Evolutionary conservation across 352 stramenopile genomes (phyloP), one percentile per base, ranked within the genome.

Genomic region (Phytophthora crassamura): DNA sequence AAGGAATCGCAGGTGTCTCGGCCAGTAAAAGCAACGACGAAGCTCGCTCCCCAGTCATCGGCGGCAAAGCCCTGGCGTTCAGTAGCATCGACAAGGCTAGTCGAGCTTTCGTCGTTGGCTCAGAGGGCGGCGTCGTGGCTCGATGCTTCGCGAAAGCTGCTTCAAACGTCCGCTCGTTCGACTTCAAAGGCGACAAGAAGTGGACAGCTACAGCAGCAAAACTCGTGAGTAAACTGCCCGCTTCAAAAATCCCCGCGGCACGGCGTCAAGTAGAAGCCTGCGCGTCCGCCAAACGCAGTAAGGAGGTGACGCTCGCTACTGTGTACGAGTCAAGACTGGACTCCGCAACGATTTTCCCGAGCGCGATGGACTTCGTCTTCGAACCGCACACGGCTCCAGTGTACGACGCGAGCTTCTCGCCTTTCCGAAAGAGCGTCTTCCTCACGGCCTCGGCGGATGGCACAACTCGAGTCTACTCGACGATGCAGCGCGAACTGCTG

Each of bases 401-500:
- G 22, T 91, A 93, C 65, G 85, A 83, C 46, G 70, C 89, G 33
- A 78, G 79, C 35, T 96, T 91, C 46, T 96, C 87, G 30, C 88
- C 88, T 1, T 97, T 96, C 46, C 81, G 88, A 57, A 88, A 91
- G 41, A 89, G 80, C 45, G 34, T 96, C 15, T 93, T 95, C 50
- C 72, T 95, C 32, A 87, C 85, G 7, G 87, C 75, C 41, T 92
- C 86, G 2, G 82, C 82, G 7, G 90, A 97, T 58, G 90, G 90
- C 46, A 93, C 74, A 0, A 84, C 85, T 4, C 84, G 82, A n/a
- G 51, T 97, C 50, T 94, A 92, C 72, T 86, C 74, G 16, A 87
- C 80, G 9, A 56, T 84, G 48, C 82, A 91, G 52, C 77, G 76
- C 34, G 72, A 90, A 33, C 75, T 86, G 7, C n/a, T 91, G 35